These are phyloP conservation scores for Erodium chrysanthum DNA, from an alignment of 441 rosid genomes.

Conservation along the genomic window DNA sequence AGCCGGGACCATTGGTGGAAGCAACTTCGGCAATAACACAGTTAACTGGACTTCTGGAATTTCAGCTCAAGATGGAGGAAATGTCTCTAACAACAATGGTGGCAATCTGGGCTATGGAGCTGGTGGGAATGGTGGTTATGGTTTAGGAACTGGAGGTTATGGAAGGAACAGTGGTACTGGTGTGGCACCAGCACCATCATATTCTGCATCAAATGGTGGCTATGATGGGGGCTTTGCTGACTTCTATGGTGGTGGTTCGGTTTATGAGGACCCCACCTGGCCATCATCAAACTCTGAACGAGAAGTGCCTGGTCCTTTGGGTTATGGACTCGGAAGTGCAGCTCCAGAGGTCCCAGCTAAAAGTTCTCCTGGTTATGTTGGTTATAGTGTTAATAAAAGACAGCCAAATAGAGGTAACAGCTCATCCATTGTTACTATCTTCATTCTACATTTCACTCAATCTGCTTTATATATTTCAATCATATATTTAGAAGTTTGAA, in stretches of 20 bases:
- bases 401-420: conserved; percentile 75
- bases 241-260: conserved; percentile 49
- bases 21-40: conserved; percentile 39
- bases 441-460: conserved; percentile 5
- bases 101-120: conserved; percentile 57
- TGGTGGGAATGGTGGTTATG: conserved; percentile 45
- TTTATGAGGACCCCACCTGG: conserved; percentile 67
- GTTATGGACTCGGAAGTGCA: conserved; percentile 56
- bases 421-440: background rate
- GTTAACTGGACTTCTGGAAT: conserved; percentile 59
- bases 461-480: background rate
- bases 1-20: conserved; percentile 48
- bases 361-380: conserved; percentile 76
- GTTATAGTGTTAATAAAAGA: conserved; percentile 79
- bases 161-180: conserved; percentile 47
- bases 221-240: conserved; percentile 59
- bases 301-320: conserved; percentile 55
- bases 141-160: conserved; percentile 55
- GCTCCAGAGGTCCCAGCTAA: conserved; percentile 56
- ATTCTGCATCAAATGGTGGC: conserved; percentile 53
- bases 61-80: conserved; percentile 49
- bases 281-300: conserved; percentile 45
- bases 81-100: conserved; percentile 36
- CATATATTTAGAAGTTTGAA: background rate
- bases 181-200: conserved; percentile 49